Evolutionary conservation across 2,329 filamentous ascomycete species (phyloP), one percentile per base, ranked within the genome.

Genomic region (Chaetomiaceae sp.): DNA sequence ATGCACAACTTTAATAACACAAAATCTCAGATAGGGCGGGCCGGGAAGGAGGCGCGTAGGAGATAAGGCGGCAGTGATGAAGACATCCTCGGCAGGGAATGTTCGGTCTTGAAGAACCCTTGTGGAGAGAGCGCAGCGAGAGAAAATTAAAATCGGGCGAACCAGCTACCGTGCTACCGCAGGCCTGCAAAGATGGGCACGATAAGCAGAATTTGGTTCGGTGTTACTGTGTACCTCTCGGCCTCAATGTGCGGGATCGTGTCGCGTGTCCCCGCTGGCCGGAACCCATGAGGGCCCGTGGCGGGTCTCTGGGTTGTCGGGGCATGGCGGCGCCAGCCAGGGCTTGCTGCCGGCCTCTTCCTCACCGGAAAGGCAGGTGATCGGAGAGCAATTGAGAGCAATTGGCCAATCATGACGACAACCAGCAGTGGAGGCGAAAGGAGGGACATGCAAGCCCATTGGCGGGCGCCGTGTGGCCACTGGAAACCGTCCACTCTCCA

Each of bases 391-490:
- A n/a, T 6, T 21, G 37, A 20, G 29, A 43, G 49, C 14, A 34
- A 58, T 53, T 55, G 56, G 43, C 56, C 53, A 58, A 58, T 53
- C 36, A 43, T 29, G 18, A 8, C 25, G 30, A 9, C 4, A 10
- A 20, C 29, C 25, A 5, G 29, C 27, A 18, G 21, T 14, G 40
- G 32, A 43, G 47, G 40, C 49, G 32, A 44, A 33, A 16, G 13
- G 23, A 21, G 16, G 47, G 11, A 7, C 25, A 37, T 29, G n/a
- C n/a, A n/a, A 37, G 36, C 27, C 32, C 29, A 32, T 20, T 36
- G 32, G 40, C n/a, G 11, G 21, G n/a, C 33, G 29, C 53, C n/a
- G n/a, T n/a, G n/a, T 56, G 50, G 53, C 54, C 50, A 56, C 54
- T 49, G 48, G 18, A 16, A 2, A 5, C 3, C 25, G 9, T 34